Conservation (phyloP, 2,329 filamentous ascomycete genomes). For the Venturia pyrina region DNA sequence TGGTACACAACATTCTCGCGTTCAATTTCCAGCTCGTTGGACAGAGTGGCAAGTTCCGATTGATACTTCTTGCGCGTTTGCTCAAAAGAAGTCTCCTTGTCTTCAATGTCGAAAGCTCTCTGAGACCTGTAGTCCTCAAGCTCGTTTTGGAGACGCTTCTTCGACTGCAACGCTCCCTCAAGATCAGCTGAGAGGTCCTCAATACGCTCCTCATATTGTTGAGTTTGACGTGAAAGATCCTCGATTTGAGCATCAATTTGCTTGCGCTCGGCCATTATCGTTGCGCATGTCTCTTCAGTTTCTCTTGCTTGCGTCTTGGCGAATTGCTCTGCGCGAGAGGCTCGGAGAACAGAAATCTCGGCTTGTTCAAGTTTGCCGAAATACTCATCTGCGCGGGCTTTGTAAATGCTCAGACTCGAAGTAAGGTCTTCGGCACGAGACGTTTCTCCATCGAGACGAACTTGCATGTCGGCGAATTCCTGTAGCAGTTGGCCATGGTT, state of each 20-base stretch:
- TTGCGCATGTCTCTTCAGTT: constrained; percentile 81
- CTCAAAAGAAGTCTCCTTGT: constrained; percentile 92
- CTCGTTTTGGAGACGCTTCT: constrained; percentile 92
- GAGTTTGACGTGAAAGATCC: constrained; percentile 80
- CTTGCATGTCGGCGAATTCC: constrained; percentile 89
- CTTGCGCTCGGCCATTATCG: constrained; percentile 84
- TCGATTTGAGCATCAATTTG: constrained; percentile 81
- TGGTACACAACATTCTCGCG: constrained; percentile 82
- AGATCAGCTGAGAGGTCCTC: constrained; percentile 89
- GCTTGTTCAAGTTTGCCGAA: constrained; percentile 96
- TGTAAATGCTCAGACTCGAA: constrained; percentile 80
- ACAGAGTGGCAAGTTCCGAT: constrained; percentile 77
- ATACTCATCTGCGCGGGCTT: constrained; percentile 86
- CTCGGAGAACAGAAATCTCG: constrained; percentile 90
- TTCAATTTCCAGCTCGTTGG: constrained; percentile 85
- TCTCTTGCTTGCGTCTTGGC: constrained; percentile 83
- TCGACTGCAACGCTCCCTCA: constrained; percentile 73
- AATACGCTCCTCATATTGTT: constrained; percentile 80
- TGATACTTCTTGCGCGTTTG: constrained; percentile 98
- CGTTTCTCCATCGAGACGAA: constrained; percentile 78
- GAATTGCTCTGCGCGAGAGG: constrained; percentile 84
- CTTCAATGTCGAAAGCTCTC: constrained; percentile 89
- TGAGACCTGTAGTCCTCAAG: constrained; percentile 95
- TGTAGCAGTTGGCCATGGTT: constrained; percentile 81
- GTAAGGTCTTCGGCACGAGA: constrained; percentile 77